Percentiles rank a stretch among this genome's conserved stretches.
These are phyloP conservation scores for Volvox carteri DNA, from an alignment of 163 green algal genomes.

Conservation along the genomic window DNA sequence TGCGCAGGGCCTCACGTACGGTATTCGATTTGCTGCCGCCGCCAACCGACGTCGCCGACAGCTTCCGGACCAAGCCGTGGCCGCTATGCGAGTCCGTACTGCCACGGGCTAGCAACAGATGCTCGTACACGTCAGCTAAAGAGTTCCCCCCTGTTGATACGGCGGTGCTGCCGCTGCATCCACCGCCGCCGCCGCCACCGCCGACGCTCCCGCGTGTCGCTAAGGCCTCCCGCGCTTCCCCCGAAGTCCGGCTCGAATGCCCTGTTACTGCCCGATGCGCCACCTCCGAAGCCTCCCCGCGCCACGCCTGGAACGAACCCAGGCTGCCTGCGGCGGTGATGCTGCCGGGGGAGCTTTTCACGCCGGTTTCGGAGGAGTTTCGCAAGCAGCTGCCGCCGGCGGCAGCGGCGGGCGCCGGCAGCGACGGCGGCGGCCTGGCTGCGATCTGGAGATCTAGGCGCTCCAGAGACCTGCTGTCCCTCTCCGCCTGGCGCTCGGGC, in stretches of 20 bases:
- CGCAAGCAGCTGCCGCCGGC: neutral
- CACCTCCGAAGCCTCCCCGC: neutral
- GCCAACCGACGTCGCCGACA: neutral
- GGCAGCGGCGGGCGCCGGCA: neutral
- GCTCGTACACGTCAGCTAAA: neutral
- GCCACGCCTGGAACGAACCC: neutral
- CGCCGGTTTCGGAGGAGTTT: neutral
- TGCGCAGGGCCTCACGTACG: slow-evolving; percentile 13
- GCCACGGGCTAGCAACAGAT: neutral
- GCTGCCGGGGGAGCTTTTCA: too few species aligned
- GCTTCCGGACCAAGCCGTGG: neutral
- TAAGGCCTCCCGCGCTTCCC: neutral
- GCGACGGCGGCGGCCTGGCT: neutral
- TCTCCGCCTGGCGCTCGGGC: slow-evolving; percentile 32
- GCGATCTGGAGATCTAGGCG: too few species aligned
- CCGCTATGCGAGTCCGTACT: slow-evolving; percentile 9
- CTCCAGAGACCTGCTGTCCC: slow-evolving; percentile 44
- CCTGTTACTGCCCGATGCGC: neutral
- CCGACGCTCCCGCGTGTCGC: neutral
- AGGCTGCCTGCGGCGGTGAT: neutral
- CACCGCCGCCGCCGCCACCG: neutral
- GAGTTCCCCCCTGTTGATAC: neutral
- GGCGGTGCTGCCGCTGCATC: neutral
- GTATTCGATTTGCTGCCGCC: neutral
- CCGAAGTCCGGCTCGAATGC: neutral